phyloP scores from a whole-genome alignment of 179 eudicot species.

The Spergularia azorica region DNA sequence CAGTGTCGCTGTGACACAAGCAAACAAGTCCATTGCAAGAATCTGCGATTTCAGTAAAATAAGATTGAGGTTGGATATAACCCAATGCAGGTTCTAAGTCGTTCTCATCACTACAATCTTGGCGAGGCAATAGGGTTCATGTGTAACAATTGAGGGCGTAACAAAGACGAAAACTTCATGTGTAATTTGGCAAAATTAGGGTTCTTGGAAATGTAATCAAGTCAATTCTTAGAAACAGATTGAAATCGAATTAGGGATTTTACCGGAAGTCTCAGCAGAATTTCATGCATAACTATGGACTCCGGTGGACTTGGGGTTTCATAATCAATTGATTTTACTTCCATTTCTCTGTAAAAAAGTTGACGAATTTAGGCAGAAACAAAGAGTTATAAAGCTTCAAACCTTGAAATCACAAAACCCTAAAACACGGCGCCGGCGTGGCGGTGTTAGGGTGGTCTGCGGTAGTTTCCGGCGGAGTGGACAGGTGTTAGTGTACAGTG shows the following conservation, averaged over 20 bases:
- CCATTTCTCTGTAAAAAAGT: no score
- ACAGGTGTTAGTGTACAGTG: no score
- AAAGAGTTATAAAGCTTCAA: no score
- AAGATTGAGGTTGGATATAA: no score
- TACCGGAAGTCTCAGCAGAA: constrained; percentile 14
- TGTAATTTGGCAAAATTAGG: background rate
- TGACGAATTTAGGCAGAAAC: no score
- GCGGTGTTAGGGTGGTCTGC: no score
- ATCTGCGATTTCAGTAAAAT: background rate
- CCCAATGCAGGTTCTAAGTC: background rate
- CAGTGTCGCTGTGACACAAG: background rate
- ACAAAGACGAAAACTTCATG: background rate
- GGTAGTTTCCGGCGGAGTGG: no score
- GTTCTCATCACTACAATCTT: background rate
- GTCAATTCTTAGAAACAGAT: constrained; percentile 4
- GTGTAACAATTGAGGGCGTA: background rate
- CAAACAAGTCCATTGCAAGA: background rate
- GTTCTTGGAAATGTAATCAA: background rate
- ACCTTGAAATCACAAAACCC: no score
- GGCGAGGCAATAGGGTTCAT: background rate
- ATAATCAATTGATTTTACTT: no score
- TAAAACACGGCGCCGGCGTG: no score
- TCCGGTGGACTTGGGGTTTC: background rate
- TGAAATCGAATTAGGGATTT: constrained; percentile 6
- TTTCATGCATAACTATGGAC: background rate